These are phyloP conservation scores for Geotrichum bryndzae DNA, from an alignment of 1,139 yeast species.

Conservation along the genomic window DNA sequence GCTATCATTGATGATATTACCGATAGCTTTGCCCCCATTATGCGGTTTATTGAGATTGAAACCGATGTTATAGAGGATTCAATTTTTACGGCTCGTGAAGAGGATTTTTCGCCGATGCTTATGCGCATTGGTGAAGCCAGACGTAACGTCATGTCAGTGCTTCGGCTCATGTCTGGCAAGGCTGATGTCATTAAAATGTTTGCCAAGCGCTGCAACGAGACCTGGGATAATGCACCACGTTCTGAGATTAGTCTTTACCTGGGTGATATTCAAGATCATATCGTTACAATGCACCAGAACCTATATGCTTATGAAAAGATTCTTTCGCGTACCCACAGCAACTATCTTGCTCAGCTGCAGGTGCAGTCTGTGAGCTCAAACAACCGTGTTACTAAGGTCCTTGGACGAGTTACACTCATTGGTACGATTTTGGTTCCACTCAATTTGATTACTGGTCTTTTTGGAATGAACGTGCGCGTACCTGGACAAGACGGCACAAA, in stretches of 20 bases:
- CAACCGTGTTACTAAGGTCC: slow-evolving; percentile 75
- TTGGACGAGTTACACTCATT: slow-evolving; percentile 80
- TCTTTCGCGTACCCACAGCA: slow-evolving; percentile 84
- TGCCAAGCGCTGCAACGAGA: slow-evolving; percentile 91
- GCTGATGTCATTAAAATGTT: slow-evolving; percentile 98
- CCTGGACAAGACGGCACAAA: slow-evolving; percentile 56
- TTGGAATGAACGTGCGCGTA: slow-evolving; percentile 91
- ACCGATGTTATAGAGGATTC: slow-evolving; percentile 91
- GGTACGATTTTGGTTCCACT: slow-evolving; percentile 91
- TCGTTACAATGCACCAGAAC: slow-evolving; percentile 91
- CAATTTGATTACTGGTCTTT: slow-evolving; percentile 83
- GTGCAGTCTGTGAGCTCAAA: slow-evolving; percentile 85
- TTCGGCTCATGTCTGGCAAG: slow-evolving; percentile 85
- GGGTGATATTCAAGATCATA: slow-evolving; percentile 97
- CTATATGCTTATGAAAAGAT: slow-evolving; percentile 87
- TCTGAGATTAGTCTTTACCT: slow-evolving; percentile 56
- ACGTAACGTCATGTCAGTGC: slow-evolving; percentile 82
- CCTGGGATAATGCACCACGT: slow-evolving; percentile 39
- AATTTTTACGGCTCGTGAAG: slow-evolving; percentile 55
- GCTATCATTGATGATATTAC: slow-evolving; percentile 92
- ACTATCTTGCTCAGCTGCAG: slow-evolving; percentile 88
- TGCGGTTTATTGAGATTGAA: slow-evolving; percentile 78
- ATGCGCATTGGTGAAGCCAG: slow-evolving; percentile 83
- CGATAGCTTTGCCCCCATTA: slow-evolving; percentile 88
- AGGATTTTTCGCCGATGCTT: slow-evolving; percentile 60